These are phyloP conservation scores for Aspergillus fumigatus DNA, from an alignment of 2,329 filamentous ascomycete species.

Conservation along the genomic window DNA sequence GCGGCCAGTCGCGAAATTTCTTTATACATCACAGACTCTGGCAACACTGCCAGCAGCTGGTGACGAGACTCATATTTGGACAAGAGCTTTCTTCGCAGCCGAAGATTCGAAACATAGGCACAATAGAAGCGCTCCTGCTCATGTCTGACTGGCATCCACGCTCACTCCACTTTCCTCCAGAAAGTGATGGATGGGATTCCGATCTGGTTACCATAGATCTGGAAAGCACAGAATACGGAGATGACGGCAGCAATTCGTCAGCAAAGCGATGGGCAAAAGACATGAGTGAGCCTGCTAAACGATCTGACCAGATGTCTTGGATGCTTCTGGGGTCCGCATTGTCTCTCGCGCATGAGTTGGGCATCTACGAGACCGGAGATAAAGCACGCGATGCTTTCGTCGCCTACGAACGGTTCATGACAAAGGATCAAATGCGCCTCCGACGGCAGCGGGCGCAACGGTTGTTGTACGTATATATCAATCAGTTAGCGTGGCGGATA, in stretches of 20 bases:
- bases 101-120: slow-evolving; percentile 46
- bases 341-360: slow-evolving; percentile 50
- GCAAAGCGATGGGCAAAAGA: slow-evolving; percentile 49
- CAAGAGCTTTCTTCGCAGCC: slow-evolving; percentile 51
- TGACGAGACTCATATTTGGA: slow-evolving; percentile 51
- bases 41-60: slow-evolving; percentile 51
- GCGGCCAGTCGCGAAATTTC: slow-evolving; percentile 47
- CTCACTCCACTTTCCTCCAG: slow-evolving; percentile 49
- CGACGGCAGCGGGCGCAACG: slow-evolving; percentile 35
- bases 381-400: slow-evolving; percentile 25
- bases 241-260: slow-evolving; percentile 23
- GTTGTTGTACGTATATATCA: slow-evolving; percentile 46
- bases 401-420: slow-evolving; percentile 22
- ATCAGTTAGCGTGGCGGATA: slow-evolving; percentile 50
- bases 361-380: slow-evolving; percentile 45
- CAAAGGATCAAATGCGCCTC: slow-evolving; percentile 27
- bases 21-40: slow-evolving; percentile 53
- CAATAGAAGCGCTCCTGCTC: slow-evolving; percentile 49
- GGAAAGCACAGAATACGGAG: slow-evolving; percentile 24
- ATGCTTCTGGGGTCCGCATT: slow-evolving; percentile 54
- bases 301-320: slow-evolving; percentile 58
- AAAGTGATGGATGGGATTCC: slow-evolving; percentile 53
- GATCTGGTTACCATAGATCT: slow-evolving; percentile 44
- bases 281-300: slow-evolving; percentile 51
- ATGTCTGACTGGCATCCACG: slow-evolving; percentile 53